Evolutionary conservation across 441 rosid species (phyloP).

Genomic region (Metrosideros polymorpha): DNA sequence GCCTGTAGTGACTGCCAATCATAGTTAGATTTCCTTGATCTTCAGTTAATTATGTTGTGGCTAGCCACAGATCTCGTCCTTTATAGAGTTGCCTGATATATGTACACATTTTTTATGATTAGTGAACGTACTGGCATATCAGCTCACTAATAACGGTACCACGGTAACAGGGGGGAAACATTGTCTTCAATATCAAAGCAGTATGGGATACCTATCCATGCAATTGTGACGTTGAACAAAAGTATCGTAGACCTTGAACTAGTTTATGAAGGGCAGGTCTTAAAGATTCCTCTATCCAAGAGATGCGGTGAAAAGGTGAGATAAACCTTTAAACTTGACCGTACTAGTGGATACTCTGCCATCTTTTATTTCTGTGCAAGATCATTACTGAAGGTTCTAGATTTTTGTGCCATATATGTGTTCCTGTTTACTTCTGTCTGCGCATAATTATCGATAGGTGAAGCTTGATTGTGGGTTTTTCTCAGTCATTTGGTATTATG

Average conservation of each 20-base stretch:
- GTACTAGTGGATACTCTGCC: not conserved
- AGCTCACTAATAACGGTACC: not conserved
- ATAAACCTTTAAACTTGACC: not conserved
- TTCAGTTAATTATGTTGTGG: not conserved
- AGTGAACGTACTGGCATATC: not conserved
- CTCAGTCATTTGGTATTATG: not conserved
- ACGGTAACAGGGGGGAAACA: constrained; percentile 21
- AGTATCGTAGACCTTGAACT: constrained; percentile 10
- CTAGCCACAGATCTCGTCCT: not conserved
- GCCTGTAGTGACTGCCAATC: not conserved
- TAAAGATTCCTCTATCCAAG: constrained; percentile 8
- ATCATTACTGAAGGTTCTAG: not conserved
- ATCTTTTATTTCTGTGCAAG: not conserved
- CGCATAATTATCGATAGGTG: not conserved
- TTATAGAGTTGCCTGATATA: not conserved
- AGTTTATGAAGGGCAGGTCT: constrained; percentile 19
- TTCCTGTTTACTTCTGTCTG: not conserved
- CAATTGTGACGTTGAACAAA: constrained; percentile 6
- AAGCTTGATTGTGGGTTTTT: not conserved
- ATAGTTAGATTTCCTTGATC: not conserved
- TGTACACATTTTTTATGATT: not conserved
- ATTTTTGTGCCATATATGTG: not conserved
- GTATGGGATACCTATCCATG: constrained; percentile 16
- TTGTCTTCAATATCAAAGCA: constrained; percentile 26
- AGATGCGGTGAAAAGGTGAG: not conserved